These are phyloP conservation scores for Phaeosphaeriaceae sp. DNA, from an alignment of 2,329 filamentous ascomycete species.

Conservation along the genomic window DNA sequence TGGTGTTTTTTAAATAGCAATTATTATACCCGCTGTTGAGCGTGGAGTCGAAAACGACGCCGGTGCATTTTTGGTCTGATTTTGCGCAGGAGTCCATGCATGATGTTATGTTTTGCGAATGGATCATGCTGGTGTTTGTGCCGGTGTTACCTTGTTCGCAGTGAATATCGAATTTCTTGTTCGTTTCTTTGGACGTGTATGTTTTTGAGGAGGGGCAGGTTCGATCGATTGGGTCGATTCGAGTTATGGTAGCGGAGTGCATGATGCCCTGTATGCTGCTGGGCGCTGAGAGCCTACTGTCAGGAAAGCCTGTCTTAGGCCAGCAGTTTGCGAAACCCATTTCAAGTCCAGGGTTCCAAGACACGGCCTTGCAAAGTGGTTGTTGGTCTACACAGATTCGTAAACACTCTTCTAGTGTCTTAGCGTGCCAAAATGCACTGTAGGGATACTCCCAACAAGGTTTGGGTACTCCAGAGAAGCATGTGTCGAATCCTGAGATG, in stretches of 20 bases:
- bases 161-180: slow-evolving; percentile 34
- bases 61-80: slow-evolving; percentile 30
- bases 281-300: slow-evolving; percentile 14
- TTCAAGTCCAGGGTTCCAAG: slow-evolving; percentile 34
- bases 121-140: slow-evolving; percentile 37
- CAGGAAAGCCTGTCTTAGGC: slow-evolving; percentile 29
- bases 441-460: slow-evolving; percentile 24
- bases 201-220: slow-evolving; percentile 22
- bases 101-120: slow-evolving; percentile 33
- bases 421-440: slow-evolving; percentile 35
- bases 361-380: slow-evolving; percentile 38
- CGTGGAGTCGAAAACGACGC: slow-evolving; percentile 33
- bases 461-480: slow-evolving; percentile 28
- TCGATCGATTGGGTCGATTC: slow-evolving; percentile 26
- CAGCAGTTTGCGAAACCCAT: slow-evolving; percentile 45
- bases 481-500: slow-evolving; percentile 26
- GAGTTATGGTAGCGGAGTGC: slow-evolving; percentile 35
- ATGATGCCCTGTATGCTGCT: slow-evolving; percentile 17
- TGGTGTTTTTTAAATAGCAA: slow-evolving; percentile 44
- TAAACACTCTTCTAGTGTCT: slow-evolving; percentile 35
- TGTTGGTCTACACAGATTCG: slow-evolving; percentile 33
- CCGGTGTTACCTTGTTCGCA: slow-evolving; percentile 39
- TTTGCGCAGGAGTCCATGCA: slow-evolving; percentile 41
- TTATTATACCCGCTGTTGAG: slow-evolving; percentile 36
- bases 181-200: slow-evolving; percentile 18